A percentile compares a stretch with the other conserved stretches of the same genome.
These are phyloP conservation scores for Cercospora sp. DNA, from an alignment of 2,329 filamentous ascomycete genomes.

Conservation along the genomic window DNA sequence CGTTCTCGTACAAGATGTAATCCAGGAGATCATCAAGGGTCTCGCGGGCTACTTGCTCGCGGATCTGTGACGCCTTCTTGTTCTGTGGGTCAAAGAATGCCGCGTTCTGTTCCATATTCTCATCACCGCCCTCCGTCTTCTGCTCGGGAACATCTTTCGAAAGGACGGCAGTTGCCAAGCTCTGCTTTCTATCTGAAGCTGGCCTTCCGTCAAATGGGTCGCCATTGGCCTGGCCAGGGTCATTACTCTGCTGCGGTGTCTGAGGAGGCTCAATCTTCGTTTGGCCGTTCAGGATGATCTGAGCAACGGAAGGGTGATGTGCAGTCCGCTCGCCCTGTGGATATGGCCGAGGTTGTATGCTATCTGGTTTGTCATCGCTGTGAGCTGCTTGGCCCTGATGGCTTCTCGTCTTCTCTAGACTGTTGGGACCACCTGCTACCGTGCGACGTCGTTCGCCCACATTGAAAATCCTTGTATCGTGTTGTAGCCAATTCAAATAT, in stretches of 20 bases:
- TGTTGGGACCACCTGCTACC: slow-evolving; percentile 61
- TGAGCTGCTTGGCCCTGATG: slow-evolving; percentile 14
- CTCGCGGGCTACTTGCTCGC: slow-evolving; percentile 88
- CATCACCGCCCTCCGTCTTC: slow-evolving; percentile 37
- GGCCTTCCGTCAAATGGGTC: slow-evolving; percentile 32
- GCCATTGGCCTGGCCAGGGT: slow-evolving; percentile 6
- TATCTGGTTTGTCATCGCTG: slow-evolving; percentile 6
- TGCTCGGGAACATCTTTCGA: slow-evolving; percentile 22
- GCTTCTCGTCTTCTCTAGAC: slow-evolving; percentile 36
- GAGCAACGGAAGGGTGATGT: slow-evolving; percentile 46
- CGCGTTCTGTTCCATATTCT: slow-evolving; percentile 80
- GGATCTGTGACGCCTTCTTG: slow-evolving; percentile 72
- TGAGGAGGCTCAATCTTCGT: slow-evolving; percentile 42
- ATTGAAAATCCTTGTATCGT: slow-evolving; percentile 95
- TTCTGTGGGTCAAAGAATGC: slow-evolving; percentile 94
- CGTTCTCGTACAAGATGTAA: slow-evolving; percentile 78
- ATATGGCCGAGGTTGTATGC: slow-evolving; percentile 21
- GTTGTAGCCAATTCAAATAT: slow-evolving; percentile 95
- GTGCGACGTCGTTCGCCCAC: slow-evolving; percentile 87
- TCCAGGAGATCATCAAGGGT: slow-evolving; percentile 90
- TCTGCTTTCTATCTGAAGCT: slow-evolving; percentile 24
- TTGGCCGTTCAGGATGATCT: slow-evolving; percentile 61
- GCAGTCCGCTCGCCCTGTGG: slow-evolving; percentile 17
- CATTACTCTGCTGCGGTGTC: slow-evolving; percentile 29
- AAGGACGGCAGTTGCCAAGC: slow-evolving; percentile 25